phyloP scores from a whole-genome alignment of 2,329 filamentous ascomycete genomes.

The Pseudogymnoascus sp. region DNA sequence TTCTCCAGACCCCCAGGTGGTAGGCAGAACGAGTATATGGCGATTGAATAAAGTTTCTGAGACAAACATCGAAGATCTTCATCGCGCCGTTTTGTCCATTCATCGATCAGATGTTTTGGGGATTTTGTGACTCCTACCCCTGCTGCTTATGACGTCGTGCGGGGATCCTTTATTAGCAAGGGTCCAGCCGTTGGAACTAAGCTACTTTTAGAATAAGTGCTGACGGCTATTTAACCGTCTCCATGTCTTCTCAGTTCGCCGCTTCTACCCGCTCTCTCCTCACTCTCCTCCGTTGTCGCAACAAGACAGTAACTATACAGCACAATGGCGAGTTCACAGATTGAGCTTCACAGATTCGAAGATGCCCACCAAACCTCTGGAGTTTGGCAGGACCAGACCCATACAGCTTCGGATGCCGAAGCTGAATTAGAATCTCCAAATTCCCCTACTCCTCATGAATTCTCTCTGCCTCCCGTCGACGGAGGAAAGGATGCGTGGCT shows the following conservation, averaged over 20 bases:
- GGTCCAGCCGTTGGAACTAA: not conserved
- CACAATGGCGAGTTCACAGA: slow-evolving; percentile 1
- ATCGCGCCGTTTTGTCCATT: not conserved
- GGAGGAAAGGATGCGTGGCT: slow-evolving; percentile 35
- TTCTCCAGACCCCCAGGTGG: not conserved
- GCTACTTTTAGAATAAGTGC: not conserved
- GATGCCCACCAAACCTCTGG: slow-evolving; percentile 1
- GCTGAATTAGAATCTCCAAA: not conserved
- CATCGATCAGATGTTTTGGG: not conserved
- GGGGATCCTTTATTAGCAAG: not conserved
- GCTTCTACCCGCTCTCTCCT: slow-evolving; percentile 1
- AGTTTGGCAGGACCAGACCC: slow-evolving; percentile 1
- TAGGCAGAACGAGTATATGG: not conserved
- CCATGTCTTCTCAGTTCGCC: not conserved
- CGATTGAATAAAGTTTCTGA: not conserved
- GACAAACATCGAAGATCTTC: not conserved
- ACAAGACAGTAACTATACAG: not conserved
- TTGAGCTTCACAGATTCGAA: slow-evolving; percentile 2
- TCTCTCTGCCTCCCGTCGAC: slow-evolving; percentile 29
- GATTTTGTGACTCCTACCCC: not conserved
- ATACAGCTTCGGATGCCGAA: not conserved
- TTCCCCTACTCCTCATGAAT: not conserved
- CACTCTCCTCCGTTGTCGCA: not conserved
- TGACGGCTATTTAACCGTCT: not conserved
- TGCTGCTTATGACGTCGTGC: slow-evolving; percentile 1